Evolutionary conservation across 257 asterid species (phyloP), one percentile per base, ranked within the genome.

Genomic region (Solanum habrochaites): DNA sequence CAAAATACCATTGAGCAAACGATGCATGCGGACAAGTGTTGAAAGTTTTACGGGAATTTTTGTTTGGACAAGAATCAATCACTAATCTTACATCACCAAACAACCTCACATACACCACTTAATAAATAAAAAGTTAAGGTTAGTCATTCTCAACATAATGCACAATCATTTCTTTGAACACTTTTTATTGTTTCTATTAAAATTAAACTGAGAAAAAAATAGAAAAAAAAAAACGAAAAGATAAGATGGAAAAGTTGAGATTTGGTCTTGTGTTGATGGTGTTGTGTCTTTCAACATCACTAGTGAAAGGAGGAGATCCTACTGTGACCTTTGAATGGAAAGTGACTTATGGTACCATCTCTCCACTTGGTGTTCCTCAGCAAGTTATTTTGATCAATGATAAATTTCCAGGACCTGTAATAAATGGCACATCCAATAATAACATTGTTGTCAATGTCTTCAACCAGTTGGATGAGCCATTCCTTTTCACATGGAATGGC

Each of bases 341-440:
- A 31, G 94, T 94, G 4, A 92, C 87, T 13, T 94, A 93, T 70
- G 90, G 93, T 13, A 92, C 93, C 23, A 91, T 88, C 3, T 89
- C 98, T 23, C 96, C 98, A 1, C 81, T 93, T 20, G 98, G 96
- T 2, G 89, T 87, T 23, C 98, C 98, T 4, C 98, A 94, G 58
- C 90, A 87, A 31, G 91, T 92, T 9, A 94, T 94, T 71, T 90
- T 93, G 31, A 92, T 94, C 89, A 93, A 94, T 70, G 95, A 92
- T 7, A 62, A 73, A n/a, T 92, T 94, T 29, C 98, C 98, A 4
- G 98, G 98, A 1, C 98, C 98, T 1, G 81, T 71, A 37, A 94
- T 94, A 90, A 94, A 94, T 49, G 86, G 93, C 86, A 94, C 96
- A 14, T 90, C 98, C 35, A 94, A 93, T 93, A 94, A 93, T 93